Conservation (phyloP, 345 rosid genomes). For the Lumnitzera racemosa region DNA sequence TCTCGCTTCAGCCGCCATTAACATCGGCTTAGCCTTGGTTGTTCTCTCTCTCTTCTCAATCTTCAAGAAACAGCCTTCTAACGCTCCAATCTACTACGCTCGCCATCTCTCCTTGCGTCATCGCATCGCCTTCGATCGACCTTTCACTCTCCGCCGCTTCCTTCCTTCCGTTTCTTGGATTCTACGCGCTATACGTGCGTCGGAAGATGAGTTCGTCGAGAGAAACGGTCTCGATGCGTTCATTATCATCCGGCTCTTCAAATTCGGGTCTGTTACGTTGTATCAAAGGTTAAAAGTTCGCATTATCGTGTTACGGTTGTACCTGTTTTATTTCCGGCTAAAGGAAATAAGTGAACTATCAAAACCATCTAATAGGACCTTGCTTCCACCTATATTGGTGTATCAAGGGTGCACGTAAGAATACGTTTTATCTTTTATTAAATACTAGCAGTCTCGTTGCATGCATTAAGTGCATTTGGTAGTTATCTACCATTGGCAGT, state of each 20-base stretch:
- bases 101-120: conserved; percentile 49
- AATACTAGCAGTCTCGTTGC: too few relatives aligned
- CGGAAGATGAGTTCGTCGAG: conserved; percentile 64
- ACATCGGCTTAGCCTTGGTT: conserved; percentile 63
- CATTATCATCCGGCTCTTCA: conserved; percentile 73
- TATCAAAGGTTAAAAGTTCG: not conserved
- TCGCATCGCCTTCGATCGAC: conserved; percentile 22
- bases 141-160: conserved; percentile 42
- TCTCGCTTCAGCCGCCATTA: conserved; percentile 68
- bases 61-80: conserved; percentile 70
- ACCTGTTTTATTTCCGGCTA: not conserved
- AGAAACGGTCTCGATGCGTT: conserved; percentile 72
- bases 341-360: too few relatives aligned
- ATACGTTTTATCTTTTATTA: too few relatives aligned
- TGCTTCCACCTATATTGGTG: too few relatives aligned
- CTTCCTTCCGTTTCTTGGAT: conserved; percentile 88
- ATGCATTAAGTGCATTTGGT: too few relatives aligned
- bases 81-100: conserved; percentile 71
- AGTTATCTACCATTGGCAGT: too few relatives aligned
- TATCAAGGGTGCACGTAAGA: too few relatives aligned
- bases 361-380: too few relatives aligned
- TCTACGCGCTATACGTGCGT: conserved; percentile 52
- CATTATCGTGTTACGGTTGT: too few relatives aligned
- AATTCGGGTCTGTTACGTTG: conserved; percentile 52
- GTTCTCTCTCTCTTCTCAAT: conserved; percentile 70